Evolutionary conservation across 108 stramenopile genomes (phyloP).

Genomic region (Stephanodiscus triporus): DNA sequence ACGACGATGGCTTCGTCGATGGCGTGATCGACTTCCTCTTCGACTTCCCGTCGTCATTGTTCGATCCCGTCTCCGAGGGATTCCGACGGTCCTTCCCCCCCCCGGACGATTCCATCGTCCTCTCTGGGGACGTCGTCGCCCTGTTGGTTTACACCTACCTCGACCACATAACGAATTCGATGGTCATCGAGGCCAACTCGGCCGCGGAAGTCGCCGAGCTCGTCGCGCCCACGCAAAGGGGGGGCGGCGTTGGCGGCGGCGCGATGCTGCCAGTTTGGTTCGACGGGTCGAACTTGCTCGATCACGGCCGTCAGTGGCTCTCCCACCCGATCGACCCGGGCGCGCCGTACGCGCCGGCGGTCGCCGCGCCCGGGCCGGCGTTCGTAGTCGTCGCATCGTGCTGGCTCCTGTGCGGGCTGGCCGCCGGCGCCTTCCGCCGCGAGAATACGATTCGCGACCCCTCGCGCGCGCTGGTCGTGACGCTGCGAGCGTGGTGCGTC

Average conservation of each 20-base stretch:
- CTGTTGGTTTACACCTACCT: slow-evolving; percentile 80
- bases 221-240: not conserved
- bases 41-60: no score
- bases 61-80: no score
- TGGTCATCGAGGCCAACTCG: slow-evolving; percentile 28
- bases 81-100: no score
- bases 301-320: slow-evolving; percentile 39
- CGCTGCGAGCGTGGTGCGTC: slow-evolving; percentile 69
- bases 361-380: slow-evolving; percentile 57
- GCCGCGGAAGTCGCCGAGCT: slow-evolving; percentile 3
- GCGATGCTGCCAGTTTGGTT: slow-evolving; percentile 66
- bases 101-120: slow-evolving; percentile 71
- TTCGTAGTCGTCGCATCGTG: slow-evolving; percentile 63
- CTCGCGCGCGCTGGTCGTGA: slow-evolving; percentile 54
- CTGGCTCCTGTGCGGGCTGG: slow-evolving; percentile 71
- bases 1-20: no score
- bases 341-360: slow-evolving; percentile 53
- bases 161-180: slow-evolving; percentile 66
- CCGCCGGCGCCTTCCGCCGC: slow-evolving; percentile 62
- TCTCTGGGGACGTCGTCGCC: slow-evolving; percentile 74
- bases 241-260: not conserved
- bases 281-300: slow-evolving; percentile 30
- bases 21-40: no score
- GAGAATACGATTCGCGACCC: slow-evolving; percentile 70
- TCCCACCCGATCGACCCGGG: slow-evolving; percentile 21